Base-by-base conservation (phyloP, 1,284 basidiomycete genomes). In the Hemileia vastatrix region DNA sequence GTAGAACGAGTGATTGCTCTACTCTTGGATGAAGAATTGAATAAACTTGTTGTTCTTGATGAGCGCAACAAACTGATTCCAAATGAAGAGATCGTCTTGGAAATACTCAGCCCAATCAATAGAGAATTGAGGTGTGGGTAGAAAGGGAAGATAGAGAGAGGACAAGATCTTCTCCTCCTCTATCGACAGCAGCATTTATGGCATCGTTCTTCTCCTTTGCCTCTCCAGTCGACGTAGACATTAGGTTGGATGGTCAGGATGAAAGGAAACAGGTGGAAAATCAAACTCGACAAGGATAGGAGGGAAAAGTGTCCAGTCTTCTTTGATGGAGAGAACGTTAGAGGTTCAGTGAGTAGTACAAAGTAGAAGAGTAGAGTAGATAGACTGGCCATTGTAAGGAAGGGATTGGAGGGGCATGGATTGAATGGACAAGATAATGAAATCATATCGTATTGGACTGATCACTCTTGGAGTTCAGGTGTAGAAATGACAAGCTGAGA, bases 281-380 rank as follows among this genome's bases (percentile, higher is more conserved):
- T 82, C 63, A 87, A 87, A 74, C 78, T 78, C 27, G 89, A 91
- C 66, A 88, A 89, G 77, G 87, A 90, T 64, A 84, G 86, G 74
- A 80, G 81, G 65, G 81, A 87, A 52, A 84, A 87, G 64, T 91
- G 87, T 79, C 91, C 93, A 1, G 85, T 97, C 5, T 98, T 90
- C 76, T 93, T 90, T 74, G 94, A 98, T 74, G 93, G 92, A 13
- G 94, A 97, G 75, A 85, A 84, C 51, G 82, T 97, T 21, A 77
- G 81, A 44, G 94, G 94, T 3, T 85, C 87, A 81, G 92, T 91
- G 71, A 71, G 84, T 79, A 44, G 64, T 1, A 18, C 18, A 4
- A 24, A 8, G 19, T 19, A 13, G 15, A 21, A 27, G 19, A 15
- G 47, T 27, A 4, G 48, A 2, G 27, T n/a, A 27, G 31, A n/a